Evolutionary conservation across 768 basidiomycete genomes (phyloP).

Genomic region (Mycena sanguinolenta): DNA sequence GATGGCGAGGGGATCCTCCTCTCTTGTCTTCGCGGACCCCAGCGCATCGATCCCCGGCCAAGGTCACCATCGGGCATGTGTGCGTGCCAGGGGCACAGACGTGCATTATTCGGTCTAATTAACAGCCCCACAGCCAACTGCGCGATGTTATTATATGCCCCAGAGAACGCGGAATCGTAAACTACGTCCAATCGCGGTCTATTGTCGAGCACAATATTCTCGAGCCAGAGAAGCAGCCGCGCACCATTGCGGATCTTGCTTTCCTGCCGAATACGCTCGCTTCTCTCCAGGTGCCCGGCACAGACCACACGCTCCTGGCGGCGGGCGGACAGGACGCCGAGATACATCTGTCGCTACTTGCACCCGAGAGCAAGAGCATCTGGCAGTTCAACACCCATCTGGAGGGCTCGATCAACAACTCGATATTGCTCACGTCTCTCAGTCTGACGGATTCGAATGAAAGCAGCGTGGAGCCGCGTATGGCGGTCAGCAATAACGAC

Average conservation of each 20-base stretch:
- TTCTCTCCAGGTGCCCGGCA: constrained; percentile 64
- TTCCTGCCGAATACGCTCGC: constrained; percentile 77
- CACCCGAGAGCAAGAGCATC: constrained; percentile 29
- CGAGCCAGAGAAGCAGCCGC: constrained; percentile 54
- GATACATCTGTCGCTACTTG: constrained; percentile 70
- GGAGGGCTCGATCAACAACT: constrained; percentile 85
- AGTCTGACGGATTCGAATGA: constrained; percentile 71
- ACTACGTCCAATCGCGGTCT: constrained; percentile 66
- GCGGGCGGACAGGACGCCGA: constrained; percentile 83
- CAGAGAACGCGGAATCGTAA: constrained; percentile 71
- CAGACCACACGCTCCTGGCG: constrained; percentile 73
- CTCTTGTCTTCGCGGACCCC: constrained; percentile 60
- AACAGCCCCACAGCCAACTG: constrained; percentile 66
- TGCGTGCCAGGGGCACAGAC: constrained; percentile 48
- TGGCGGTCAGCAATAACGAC: constrained; percentile 91
- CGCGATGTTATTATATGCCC: constrained; percentile 86
- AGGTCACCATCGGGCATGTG: constrained; percentile 74
- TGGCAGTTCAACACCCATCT: constrained; percentile 73
- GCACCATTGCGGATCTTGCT: constrained; percentile 63
- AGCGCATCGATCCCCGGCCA: constrained; percentile 54
- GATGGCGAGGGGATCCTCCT: constrained; percentile 65
- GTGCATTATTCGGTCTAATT: constrained; percentile 21
- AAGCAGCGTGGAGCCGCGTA: constrained; percentile 79
- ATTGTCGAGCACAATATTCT: constrained; percentile 74
- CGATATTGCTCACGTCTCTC: constrained; percentile 75